Evolutionary conservation across 345 rosid species (phyloP), one percentile per base, ranked within the genome.

Genomic region (Aurinia saxatilis): DNA sequence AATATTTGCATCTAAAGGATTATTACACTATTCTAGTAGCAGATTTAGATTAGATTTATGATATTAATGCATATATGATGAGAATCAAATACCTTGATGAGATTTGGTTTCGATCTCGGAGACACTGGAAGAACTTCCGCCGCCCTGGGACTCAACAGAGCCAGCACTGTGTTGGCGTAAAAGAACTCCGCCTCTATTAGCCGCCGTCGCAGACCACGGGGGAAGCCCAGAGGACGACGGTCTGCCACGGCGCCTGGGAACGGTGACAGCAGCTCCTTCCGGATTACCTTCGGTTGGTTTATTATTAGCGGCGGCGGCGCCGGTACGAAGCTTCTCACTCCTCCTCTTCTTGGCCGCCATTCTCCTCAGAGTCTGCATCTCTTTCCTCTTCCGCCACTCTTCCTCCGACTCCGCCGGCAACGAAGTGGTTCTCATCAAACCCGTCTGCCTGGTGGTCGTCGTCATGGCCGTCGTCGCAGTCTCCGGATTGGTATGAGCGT

Each of bases 331-430:
- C 89, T 88, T 90, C 71, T 90, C 95, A 34, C 67, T 83, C 60
- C 96, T 76, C 73, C 96, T 75, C 69, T 87, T 78, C 82, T 88
- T 90, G 2, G 95, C 97, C 12, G 79, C 95, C 97, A 86, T 80
- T 63, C 96, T 83, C 65, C 96, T 76, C 44, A 95, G 45, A 31
- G 75, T 79, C 83, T 90, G 96, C 84, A 86, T 66, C 73, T 84
- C 86, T 78, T 90, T 90, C 50, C 96, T 84, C 86, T 84, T 95
- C 79, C 93, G 80, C 96, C 87, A 86, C 70, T 86, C 97, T 61
- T 87, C 99, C 74, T 88, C 96, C 0, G 95, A 80, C 81, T 76
- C 98, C 1, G 87, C 73, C 1, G 96, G 96, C 70, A 90, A 76
- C 58, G 99, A 90, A 44, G 97, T 78, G 17, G 96, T 66, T 80